Evolutionary conservation across 352 stramenopile genomes (phyloP), one percentile per base, ranked within the genome.

Genomic region (Bremia lactucae): DNA sequence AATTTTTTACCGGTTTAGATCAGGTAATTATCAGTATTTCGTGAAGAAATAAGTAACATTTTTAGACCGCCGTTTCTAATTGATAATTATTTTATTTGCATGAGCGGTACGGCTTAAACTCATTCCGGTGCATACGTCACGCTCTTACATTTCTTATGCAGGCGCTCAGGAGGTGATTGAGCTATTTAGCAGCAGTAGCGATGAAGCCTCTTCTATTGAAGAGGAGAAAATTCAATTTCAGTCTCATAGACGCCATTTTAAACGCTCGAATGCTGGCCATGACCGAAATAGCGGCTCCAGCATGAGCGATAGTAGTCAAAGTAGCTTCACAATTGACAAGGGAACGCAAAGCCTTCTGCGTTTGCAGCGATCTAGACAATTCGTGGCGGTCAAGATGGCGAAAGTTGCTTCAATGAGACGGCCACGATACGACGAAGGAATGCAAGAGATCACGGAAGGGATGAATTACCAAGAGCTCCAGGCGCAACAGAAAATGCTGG

Each of bases 391-490:
- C 0, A 59, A 57, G n/a, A 55, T 48, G 4, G 9, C 21, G 31
- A 44, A 57, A 59, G 36, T 62, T 55, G 29, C 49, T 7, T 19
- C 31, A 49, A 31, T 23, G 2, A 26, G 20, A 35, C 46, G 35
- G 16, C 19, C 24, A 0, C 42, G 39, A 23, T 31, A 14, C 36
- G 29, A 35, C 31, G 45, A 37, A 31, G 44, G 48, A 31, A 62
- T 48, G 52, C 34, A 37, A 2, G 21, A 50, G 7, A 63, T 78
- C 16, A 59, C 49, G 6, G 62, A 81, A 42, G 54, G 45, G 1
- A 65, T 81, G 50, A 67, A 40, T 11, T 51, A 72, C 31, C 59
- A 57, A 16, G 68, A 81, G 40, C 43, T 81, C 14, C 68, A 81
- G 21, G 65, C 62, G 2, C 68, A 81, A 47, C 52, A 81, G 38